These are phyloP conservation scores for Pseudocercospora fijiensis DNA, from an alignment of 2,329 filamentous ascomycete species.

Conservation along the genomic window DNA sequence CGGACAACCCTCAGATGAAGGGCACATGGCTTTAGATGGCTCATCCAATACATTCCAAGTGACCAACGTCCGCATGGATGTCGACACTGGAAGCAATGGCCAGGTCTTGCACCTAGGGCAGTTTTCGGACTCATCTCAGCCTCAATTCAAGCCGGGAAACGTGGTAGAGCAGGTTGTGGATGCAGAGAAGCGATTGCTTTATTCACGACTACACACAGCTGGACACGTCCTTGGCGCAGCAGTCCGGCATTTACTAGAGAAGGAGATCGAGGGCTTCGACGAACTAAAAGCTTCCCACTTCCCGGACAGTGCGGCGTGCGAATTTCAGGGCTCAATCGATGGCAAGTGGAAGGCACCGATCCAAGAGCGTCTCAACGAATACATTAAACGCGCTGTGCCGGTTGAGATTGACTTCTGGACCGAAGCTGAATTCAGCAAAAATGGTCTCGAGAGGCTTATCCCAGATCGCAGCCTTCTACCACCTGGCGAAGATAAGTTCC, in stretches of 20 bases:
- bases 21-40: constrained; percentile 50
- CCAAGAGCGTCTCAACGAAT: constrained; percentile 61
- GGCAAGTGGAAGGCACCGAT: constrained; percentile 62
- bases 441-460: constrained; percentile 30
- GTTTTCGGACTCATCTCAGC: not conserved
- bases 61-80: constrained; percentile 3
- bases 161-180: constrained; percentile 60
- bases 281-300: constrained; percentile 66
- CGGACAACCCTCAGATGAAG: constrained; percentile 69
- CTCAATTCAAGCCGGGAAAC: constrained; percentile 38
- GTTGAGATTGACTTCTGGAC: constrained; percentile 58
- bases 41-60: constrained; percentile 49
- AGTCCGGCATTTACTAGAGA: constrained; percentile 58
- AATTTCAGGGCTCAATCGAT: constrained; percentile 67
- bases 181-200: constrained; percentile 58
- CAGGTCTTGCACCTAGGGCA: constrained; percentile 5
- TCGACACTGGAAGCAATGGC: not conserved
- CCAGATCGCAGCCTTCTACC: constrained; percentile 17
- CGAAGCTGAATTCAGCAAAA: constrained; percentile 54
- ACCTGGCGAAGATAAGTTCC: constrained; percentile 55
- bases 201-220: constrained; percentile 70
- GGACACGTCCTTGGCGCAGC: constrained; percentile 71
- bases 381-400: constrained; percentile 55
- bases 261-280: constrained; percentile 58
- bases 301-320: constrained; percentile 64